Evolutionary conservation across 441 rosid genomes (phyloP).

Genomic region (Adansonia grandidieri): DNA sequence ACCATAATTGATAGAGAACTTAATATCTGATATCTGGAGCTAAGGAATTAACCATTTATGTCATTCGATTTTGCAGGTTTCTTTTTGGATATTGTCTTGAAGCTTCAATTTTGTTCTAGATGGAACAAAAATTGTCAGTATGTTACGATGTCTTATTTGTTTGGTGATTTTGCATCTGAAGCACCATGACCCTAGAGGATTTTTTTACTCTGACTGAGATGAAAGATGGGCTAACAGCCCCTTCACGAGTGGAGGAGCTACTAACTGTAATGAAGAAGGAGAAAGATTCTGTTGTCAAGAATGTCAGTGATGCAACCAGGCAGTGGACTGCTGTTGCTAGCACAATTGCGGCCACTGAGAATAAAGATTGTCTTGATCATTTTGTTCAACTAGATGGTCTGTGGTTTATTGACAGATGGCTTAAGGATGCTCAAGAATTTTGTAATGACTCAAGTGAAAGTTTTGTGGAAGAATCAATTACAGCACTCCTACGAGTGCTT

Average conservation of each 20-base stretch:
- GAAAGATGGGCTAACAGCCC: slow-evolving; percentile 84
- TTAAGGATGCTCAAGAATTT: slow-evolving; percentile 61
- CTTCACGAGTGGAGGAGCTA: slow-evolving; percentile 84
- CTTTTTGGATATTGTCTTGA: slow-evolving; percentile 28
- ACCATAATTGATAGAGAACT: not conserved
- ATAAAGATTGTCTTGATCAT: slow-evolving; percentile 87
- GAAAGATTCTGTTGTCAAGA: slow-evolving; percentile 64
- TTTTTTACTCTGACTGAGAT: slow-evolving; percentile 86
- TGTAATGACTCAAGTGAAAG: slow-evolving; percentile 50
- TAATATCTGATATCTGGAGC: slow-evolving; percentile 4
- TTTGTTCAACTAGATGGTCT: slow-evolving; percentile 87
- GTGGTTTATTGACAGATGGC: slow-evolving; percentile 72
- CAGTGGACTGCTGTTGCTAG: slow-evolving; percentile 94
- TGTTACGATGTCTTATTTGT: slow-evolving; percentile 33
- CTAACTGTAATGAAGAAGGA: slow-evolving; percentile 73
- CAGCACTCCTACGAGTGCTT: slow-evolving; percentile 69
- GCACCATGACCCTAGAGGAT: slow-evolving; percentile 89
- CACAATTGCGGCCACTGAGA: slow-evolving; percentile 80
- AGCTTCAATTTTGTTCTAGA: slow-evolving; percentile 29
- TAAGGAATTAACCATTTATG: slow-evolving; percentile 32
- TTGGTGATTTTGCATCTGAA: slow-evolving; percentile 55
- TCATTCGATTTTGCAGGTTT: slow-evolving; percentile 42
- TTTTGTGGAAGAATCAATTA: slow-evolving; percentile 72
- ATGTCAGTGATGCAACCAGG: slow-evolving; percentile 72
- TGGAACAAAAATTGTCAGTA: slow-evolving; percentile 38